Conservation (phyloP, 2,329 filamentous ascomycete species). For the Cladophialophora bantiana region DNA sequence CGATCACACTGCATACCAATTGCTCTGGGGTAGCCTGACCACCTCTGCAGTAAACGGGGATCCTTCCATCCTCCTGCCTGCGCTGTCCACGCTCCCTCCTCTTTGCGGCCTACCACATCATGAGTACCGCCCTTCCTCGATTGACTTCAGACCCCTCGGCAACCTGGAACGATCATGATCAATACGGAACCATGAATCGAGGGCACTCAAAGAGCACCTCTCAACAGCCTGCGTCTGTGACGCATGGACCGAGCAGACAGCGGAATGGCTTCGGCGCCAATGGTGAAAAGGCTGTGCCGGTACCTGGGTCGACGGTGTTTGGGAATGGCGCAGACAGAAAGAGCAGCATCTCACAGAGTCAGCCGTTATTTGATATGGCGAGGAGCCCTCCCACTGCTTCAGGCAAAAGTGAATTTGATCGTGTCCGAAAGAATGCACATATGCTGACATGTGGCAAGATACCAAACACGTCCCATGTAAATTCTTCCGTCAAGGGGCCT, state of each 20-base stretch:
- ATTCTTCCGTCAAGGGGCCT: slow-evolving; percentile 96
- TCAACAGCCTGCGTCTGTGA: slow-evolving; percentile 21
- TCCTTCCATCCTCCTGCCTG: background rate
- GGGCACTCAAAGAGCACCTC: slow-evolving; percentile 29
- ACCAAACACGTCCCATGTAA: slow-evolving; percentile 98
- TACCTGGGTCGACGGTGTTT: slow-evolving; percentile 26
- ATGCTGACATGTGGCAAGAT: slow-evolving; percentile 61
- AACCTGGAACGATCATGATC: slow-evolving; percentile 31
- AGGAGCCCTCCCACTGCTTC: slow-evolving; percentile 56
- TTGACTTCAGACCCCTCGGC: slow-evolving; percentile 21
- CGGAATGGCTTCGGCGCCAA: slow-evolving; percentile 29
- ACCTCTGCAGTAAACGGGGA: background rate
- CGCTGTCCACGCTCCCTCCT: slow-evolving; percentile 4
- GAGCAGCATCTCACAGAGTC: slow-evolving; percentile 35
- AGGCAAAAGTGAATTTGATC: slow-evolving; percentile 48
- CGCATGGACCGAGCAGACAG: slow-evolving; percentile 26
- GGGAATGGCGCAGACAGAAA: slow-evolving; percentile 34
- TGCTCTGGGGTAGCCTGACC: slow-evolving; percentile 25
- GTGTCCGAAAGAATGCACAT: background rate
- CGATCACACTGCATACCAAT: slow-evolving; percentile 24
- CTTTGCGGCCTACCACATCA: slow-evolving; percentile 10
- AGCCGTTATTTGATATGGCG: slow-evolving; percentile 51
- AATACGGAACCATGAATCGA: slow-evolving; percentile 26
- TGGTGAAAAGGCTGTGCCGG: slow-evolving; percentile 34
- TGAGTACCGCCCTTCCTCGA: slow-evolving; percentile 31